These are phyloP conservation scores for Verticillium nonalfalfae DNA, from an alignment of 2,329 filamentous ascomycete genomes.

Conservation along the genomic window DNA sequence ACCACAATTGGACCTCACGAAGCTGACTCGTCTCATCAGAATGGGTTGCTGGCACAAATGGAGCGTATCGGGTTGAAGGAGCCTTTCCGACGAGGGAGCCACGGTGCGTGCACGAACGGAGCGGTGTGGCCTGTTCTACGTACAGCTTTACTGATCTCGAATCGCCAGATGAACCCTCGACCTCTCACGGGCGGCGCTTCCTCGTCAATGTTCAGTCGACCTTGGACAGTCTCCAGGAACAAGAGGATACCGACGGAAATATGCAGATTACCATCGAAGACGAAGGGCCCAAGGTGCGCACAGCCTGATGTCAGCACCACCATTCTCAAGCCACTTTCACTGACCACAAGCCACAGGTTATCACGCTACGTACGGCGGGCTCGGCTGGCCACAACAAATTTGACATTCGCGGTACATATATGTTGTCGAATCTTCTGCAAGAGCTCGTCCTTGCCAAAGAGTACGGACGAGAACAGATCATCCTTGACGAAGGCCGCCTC, in stretches of 20 bases:
- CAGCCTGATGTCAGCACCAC: background rate
- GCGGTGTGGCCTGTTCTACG: background rate
- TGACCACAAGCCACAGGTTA: constrained; percentile 45
- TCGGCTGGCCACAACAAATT: constrained; percentile 84
- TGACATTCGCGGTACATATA: constrained; percentile 92
- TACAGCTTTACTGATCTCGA: background rate
- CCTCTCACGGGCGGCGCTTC: constrained; percentile 62
- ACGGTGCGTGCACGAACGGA: constrained; percentile 34
- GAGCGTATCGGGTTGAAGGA: constrained; percentile 44
- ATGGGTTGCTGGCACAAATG: constrained; percentile 46
- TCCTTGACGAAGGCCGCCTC: constrained; percentile 83
- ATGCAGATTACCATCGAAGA: constrained; percentile 98
- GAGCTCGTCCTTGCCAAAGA: constrained; percentile 90
- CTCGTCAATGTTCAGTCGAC: constrained; percentile 83
- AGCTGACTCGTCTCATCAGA: constrained; percentile 20
- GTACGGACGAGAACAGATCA: constrained; percentile 80
- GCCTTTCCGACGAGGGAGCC: constrained; percentile 52
- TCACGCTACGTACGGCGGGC: constrained; percentile 76
- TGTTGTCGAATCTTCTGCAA: constrained; percentile 93
- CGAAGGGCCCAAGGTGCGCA: constrained; percentile 73
- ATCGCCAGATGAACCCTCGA: constrained; percentile 61
- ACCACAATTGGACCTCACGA: constrained; percentile 1
- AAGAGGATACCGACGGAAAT: constrained; percentile 91
- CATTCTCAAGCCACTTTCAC: constrained; percentile 6
- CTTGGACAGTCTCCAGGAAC: constrained; percentile 67